Conservation (phyloP, 306 rosid species). For the Malus sieversii region DNA sequence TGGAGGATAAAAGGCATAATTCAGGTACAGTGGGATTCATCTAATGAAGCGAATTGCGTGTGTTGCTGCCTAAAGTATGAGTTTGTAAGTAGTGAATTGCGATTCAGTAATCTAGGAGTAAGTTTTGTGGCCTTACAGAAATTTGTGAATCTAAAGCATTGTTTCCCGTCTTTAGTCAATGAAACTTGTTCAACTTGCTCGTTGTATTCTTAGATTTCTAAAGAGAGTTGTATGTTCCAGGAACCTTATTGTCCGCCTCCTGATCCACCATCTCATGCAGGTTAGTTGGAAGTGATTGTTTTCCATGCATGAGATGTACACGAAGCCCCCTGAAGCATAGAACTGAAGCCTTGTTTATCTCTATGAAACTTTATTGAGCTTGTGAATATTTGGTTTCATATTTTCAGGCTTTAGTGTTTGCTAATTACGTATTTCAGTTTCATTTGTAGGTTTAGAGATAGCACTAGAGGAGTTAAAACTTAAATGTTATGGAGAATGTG, state of each 20-base stretch:
- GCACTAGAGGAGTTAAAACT: not conserved
- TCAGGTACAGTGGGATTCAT: slow-evolving; percentile 51
- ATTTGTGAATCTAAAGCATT: not conserved
- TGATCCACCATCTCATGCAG: slow-evolving; percentile 17
- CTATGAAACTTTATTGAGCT: not conserved
- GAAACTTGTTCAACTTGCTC: not conserved
- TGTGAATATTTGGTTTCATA: not conserved
- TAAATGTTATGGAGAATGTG: slow-evolving; percentile 11
- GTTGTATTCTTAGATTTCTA: not conserved
- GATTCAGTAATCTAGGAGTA: not conserved
- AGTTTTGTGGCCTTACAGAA: not conserved
- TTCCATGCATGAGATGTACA: slow-evolving; percentile 1
- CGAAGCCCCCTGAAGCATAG: not conserved
- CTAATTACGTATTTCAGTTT: not conserved
- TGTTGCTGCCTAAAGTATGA: not conserved
- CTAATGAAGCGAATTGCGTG: not conserved
- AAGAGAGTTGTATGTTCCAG: slow-evolving; percentile 7
- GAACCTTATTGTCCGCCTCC: slow-evolving; percentile 9
- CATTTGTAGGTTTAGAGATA: not conserved
- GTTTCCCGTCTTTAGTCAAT: not conserved
- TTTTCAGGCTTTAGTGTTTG: not conserved
- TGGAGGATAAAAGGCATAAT: slow-evolving; percentile 98
- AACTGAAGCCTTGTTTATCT: not conserved
- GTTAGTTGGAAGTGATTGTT: slow-evolving; percentile 6
- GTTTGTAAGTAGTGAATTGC: not conserved